Conservation (phyloP, 2,329 filamentous ascomycete species). For the Aspergillus ochraceoroseus region DNA sequence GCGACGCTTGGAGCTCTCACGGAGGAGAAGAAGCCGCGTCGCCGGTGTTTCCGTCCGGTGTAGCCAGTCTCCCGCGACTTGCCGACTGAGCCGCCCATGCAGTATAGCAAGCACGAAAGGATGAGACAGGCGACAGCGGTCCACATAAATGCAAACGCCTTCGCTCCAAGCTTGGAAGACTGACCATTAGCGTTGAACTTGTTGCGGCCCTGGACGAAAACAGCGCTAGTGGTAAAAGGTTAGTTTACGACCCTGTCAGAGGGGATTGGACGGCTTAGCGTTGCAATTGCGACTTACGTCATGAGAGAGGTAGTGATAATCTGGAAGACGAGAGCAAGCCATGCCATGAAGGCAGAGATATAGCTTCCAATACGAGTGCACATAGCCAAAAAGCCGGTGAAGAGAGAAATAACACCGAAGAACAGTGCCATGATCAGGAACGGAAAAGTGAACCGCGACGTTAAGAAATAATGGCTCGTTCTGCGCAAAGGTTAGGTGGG, state of each 20-base stretch:
- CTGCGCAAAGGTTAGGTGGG: slow-evolving; percentile 32
- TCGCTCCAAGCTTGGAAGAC: slow-evolving; percentile 49
- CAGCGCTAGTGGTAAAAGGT: slow-evolving; percentile 46
- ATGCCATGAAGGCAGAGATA: slow-evolving; percentile 50
- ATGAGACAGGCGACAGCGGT: slow-evolving; percentile 52
- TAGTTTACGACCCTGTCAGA: background rate
- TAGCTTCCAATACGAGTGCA: slow-evolving; percentile 51
- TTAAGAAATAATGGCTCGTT: slow-evolving; percentile 66
- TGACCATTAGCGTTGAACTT: slow-evolving; percentile 50
- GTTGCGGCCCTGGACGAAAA: slow-evolving; percentile 55
- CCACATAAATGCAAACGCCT: slow-evolving; percentile 61
- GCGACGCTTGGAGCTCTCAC: slow-evolving; percentile 27
- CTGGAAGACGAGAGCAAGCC: slow-evolving; percentile 56
- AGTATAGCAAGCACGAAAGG: slow-evolving; percentile 55
- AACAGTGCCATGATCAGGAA: slow-evolving; percentile 82
- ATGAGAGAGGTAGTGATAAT: slow-evolving; percentile 54
- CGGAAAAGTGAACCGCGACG: slow-evolving; percentile 89
- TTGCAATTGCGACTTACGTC: slow-evolving; percentile 53
- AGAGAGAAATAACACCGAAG: slow-evolving; percentile 54
- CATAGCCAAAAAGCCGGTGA: slow-evolving; percentile 46
- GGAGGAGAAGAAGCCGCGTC: slow-evolving; percentile 38
- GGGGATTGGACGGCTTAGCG: too few species aligned
- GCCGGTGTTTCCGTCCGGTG: slow-evolving; percentile 35
- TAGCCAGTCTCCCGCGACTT: slow-evolving; percentile 33
- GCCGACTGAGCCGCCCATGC: slow-evolving; percentile 43